Percentiles rank a stretch among this genome's conserved stretches.
phyloP scores from a whole-genome alignment of 2,329 filamentous ascomycete species.

The Penicillium sp. region DNA sequence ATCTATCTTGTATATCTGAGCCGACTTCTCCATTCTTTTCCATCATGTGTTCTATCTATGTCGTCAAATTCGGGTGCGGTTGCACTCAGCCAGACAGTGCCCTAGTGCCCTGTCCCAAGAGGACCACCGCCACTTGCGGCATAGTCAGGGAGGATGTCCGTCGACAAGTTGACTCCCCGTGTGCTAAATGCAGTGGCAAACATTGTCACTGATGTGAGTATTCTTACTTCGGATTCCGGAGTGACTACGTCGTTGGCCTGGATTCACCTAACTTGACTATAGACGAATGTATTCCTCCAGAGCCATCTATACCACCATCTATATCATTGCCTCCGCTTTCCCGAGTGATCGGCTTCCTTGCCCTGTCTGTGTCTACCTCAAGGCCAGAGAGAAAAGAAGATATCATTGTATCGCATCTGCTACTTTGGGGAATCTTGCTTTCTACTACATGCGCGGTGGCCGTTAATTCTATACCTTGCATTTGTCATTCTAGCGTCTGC shows the following conservation, averaged over 20 bases:
- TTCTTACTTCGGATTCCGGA: neutral
- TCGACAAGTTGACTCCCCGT: constrained; percentile 33
- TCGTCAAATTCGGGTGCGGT: constrained; percentile 38
- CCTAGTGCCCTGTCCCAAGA: constrained; percentile 35
- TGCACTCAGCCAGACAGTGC: constrained; percentile 34
- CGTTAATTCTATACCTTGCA: neutral
- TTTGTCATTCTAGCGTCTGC: neutral
- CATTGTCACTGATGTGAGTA: neutral
- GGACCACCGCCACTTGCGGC: constrained; percentile 30
- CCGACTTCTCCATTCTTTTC: neutral
- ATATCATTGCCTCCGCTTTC: neutral
- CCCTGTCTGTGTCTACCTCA: neutral
- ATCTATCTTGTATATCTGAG: neutral
- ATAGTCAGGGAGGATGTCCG: constrained; percentile 34
- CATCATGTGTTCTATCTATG: constrained; percentile 40
- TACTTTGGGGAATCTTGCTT: neutral
- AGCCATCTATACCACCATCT: neutral
- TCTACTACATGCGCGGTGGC: too few relatives aligned
- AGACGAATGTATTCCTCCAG: neutral
- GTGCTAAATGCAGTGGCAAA: constrained; percentile 26
- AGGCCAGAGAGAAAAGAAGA: neutral
- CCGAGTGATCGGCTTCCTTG: neutral
- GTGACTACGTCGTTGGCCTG: constrained; percentile 4
- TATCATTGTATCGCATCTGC: neutral
- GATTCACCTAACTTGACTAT: constrained; percentile 7